Conservation (phyloP, 1,284 basidiomycete species). For the Somion occarium region DNA sequence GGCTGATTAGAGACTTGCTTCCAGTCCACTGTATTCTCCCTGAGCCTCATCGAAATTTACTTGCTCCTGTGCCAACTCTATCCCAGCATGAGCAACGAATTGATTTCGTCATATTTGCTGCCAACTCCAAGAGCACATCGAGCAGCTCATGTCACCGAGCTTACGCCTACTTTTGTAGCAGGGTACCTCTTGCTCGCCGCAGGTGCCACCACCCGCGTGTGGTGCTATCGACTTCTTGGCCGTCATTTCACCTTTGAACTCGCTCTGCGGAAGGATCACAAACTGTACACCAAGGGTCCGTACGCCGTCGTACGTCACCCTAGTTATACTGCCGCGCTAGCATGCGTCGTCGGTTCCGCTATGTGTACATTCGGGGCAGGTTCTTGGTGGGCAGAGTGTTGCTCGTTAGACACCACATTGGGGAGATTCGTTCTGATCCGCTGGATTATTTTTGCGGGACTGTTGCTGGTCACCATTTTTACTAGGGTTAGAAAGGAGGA, state of each 20-base stretch:
- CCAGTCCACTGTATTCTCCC: not conserved
- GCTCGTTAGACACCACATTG: not conserved
- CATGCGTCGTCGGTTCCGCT: not conserved
- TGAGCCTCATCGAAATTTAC: not conserved
- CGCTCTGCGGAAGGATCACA: conserved; percentile 7
- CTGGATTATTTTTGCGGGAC: not conserved
- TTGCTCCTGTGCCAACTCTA: not conserved
- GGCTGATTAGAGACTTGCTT: too few relatives aligned
- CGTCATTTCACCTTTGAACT: conserved; percentile 10
- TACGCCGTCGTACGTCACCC: conserved; percentile 12
- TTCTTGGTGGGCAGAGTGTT: conserved; percentile 5
- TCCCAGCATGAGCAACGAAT: not conserved
- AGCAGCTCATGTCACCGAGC: not conserved
- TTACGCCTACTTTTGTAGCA: conserved; percentile 3
- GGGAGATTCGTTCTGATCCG: not conserved
- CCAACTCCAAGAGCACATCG: not conserved
- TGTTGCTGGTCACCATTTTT: not conserved
- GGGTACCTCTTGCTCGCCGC: not conserved
- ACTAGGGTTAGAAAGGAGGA: conserved; percentile 10
- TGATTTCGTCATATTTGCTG: not conserved
- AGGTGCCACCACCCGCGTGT: conserved; percentile 1
- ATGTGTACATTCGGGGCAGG: not conserved
- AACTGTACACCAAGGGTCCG: conserved; percentile 7
- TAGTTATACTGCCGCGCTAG: conserved; percentile 4
- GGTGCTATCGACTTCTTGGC: conserved; percentile 3